phyloP scores from a whole-genome alignment of 768 basidiomycete species.

The Roridomyces roridus region DNA sequence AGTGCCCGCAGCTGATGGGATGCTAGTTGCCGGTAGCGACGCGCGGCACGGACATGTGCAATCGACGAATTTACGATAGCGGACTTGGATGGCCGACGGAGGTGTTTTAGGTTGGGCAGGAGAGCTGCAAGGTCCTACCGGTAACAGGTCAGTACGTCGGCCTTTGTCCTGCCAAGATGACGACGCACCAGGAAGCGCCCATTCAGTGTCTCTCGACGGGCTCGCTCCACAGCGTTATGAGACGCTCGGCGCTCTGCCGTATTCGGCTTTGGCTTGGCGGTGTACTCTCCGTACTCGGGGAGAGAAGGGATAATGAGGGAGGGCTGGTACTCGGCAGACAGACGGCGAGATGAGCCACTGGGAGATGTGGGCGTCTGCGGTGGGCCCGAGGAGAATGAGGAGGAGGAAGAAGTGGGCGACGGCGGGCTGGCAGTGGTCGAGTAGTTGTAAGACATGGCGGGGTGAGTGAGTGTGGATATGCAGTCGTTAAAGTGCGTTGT shows the following conservation, averaged over 20 bases:
- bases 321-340: conserved; percentile 3
- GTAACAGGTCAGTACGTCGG: background rate
- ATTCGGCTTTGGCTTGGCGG: conserved; percentile 38
- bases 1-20: conserved; percentile 47
- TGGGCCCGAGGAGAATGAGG: conserved; percentile 21
- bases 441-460: conserved; percentile 18
- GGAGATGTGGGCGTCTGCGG: conserved; percentile 21
- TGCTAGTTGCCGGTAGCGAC: conserved; percentile 67
- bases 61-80: conserved; percentile 83
- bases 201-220: conserved; percentile 76
- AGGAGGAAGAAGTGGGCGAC: conserved; percentile 23
- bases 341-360: background rate
- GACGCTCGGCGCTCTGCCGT: conserved; percentile 81
- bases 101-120: conserved; percentile 69
- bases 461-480: background rate
- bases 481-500: conserved; percentile 4
- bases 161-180: conserved; percentile 34
- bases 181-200: conserved; percentile 60
- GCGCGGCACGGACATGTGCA: conserved; percentile 63
- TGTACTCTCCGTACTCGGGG: conserved; percentile 19
- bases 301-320: conserved; percentile 18
- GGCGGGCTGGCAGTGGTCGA: conserved; percentile 17
- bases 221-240: conserved; percentile 82
- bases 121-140: conserved; percentile 69
- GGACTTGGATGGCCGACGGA: conserved; percentile 77